Evolutionary conservation across 169 alveolate species (phyloP).

Genomic region (Cryptosporidium viatorum): DNA sequence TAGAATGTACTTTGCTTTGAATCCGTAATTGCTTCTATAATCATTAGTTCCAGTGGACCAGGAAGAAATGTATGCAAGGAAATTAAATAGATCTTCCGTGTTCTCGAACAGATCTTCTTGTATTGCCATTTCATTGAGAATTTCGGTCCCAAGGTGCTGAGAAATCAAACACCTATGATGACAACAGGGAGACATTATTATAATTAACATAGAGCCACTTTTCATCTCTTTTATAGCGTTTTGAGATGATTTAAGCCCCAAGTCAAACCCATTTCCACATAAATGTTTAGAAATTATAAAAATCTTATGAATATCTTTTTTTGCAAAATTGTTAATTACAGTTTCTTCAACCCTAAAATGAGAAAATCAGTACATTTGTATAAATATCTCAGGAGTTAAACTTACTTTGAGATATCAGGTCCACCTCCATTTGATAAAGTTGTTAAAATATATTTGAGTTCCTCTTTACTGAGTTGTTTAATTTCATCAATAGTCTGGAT

Average conservation of each 20-base stretch:
- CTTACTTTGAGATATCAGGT: slow-evolving; percentile 63
- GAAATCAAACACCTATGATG: slow-evolving; percentile 34
- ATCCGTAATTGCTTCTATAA: slow-evolving; percentile 30
- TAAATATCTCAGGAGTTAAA: background rate
- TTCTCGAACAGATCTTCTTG: background rate
- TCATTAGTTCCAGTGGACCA: slow-evolving; percentile 74
- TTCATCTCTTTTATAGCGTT: background rate
- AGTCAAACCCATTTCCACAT: slow-evolving; percentile 69
- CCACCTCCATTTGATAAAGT: slow-evolving; percentile 62
- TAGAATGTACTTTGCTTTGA: slow-evolving; percentile 63
- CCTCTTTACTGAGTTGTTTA: slow-evolving; percentile 1
- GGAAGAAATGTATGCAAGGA: slow-evolving; percentile 26
- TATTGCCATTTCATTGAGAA: background rate
- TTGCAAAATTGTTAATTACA: slow-evolving; percentile 9
- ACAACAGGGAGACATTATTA: slow-evolving; percentile 59
- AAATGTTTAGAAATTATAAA: slow-evolving; percentile 62
- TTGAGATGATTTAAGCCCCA: slow-evolving; percentile 27
- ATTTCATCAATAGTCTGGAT: background rate
- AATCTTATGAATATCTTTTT: background rate
- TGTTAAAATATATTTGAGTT: slow-evolving; percentile 29
- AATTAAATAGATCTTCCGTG: slow-evolving; percentile 7
- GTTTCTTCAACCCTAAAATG: slow-evolving; percentile 28
- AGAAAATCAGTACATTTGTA: background rate
- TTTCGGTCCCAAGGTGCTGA: slow-evolving; percentile 50
- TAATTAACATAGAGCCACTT: slow-evolving; percentile 21